A percentile compares a stretch with the other conserved stretches of the same genome.
Conservation (phyloP, 805 yeast species). For the Hanseniaspora mollemarum region DNA sequence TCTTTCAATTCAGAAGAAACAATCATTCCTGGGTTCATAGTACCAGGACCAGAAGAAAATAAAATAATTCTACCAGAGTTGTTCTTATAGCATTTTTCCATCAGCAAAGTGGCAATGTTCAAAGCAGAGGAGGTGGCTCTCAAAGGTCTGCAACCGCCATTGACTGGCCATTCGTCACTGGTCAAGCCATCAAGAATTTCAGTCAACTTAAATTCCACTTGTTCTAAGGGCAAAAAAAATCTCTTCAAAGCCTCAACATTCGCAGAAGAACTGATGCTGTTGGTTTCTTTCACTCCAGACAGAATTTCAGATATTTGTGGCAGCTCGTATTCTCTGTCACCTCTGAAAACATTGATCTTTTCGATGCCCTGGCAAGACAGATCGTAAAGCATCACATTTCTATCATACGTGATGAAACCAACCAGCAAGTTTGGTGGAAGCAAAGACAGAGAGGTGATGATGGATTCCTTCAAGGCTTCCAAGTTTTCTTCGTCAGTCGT, state of each 20-base stretch:
- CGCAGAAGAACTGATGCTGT: slow-evolving; percentile 24
- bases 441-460: slow-evolving; percentile 60
- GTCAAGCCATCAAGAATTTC: slow-evolving; percentile 65
- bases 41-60: slow-evolving; percentile 91
- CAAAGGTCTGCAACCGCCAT: slow-evolving; percentile 69
- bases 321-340: slow-evolving; percentile 65
- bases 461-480: slow-evolving; percentile 68
- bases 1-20: slow-evolving; percentile 86
- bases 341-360: slow-evolving; percentile 75
- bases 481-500: slow-evolving; percentile 85
- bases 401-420: slow-evolving; percentile 75
- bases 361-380: slow-evolving; percentile 55
- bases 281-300: slow-evolving; percentile 38
- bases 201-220: slow-evolving; percentile 74
- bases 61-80: slow-evolving; percentile 81
- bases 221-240: slow-evolving; percentile 61
- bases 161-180: slow-evolving; percentile 81
- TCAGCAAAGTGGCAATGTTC: slow-evolving; percentile 66
- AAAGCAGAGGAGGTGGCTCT: slow-evolving; percentile 91
- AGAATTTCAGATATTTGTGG: slow-evolving; percentile 51
- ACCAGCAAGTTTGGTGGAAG: slow-evolving; percentile 84
- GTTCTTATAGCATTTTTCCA: slow-evolving; percentile 73
- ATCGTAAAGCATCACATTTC: slow-evolving; percentile 84
- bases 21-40: slow-evolving; percentile 86
- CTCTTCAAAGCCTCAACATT: slow-evolving; percentile 35